A percentile compares a stretch with the other conserved stretches of the same genome.
Evolutionary conservation across 179 eudicot species (phyloP).

Genomic region (Silene coronaria): DNA sequence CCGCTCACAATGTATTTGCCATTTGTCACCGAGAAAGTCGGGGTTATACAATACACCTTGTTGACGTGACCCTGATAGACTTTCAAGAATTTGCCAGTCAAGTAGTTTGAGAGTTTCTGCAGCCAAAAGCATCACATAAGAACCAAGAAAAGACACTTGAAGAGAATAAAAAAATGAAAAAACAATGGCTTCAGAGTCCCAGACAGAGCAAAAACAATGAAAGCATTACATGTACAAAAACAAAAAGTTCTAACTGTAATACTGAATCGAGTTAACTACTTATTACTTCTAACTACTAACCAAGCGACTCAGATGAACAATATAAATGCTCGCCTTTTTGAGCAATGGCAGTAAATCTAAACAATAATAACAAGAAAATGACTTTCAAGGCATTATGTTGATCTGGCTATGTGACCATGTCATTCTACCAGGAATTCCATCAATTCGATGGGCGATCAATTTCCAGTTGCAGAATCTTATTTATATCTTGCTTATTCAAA

Average conservation of each 20-base stretch:
- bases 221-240: no score
- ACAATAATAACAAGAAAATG: no score
- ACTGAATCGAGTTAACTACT: no score
- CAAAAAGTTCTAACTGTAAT: no score
- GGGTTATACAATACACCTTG: conserved; percentile 52
- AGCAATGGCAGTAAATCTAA: no score
- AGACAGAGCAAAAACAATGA: neutral
- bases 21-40: conserved; percentile 77
- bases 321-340: neutral
- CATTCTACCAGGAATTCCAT: neutral
- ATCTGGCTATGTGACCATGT: neutral
- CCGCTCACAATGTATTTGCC: conserved; percentile 90
- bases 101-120: conserved; percentile 87
- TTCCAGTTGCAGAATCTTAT: neutral
- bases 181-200: neutral
- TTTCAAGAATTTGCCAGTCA: conserved; percentile 70
- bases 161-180: neutral
- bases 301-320: neutral
- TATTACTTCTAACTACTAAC: no score
- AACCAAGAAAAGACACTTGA: neutral
- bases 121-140: conserved; percentile 11
- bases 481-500: no score
- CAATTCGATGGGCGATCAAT: neutral
- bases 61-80: conserved; percentile 64
- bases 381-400: neutral